Base-by-base conservation (phyloP, 768 basidiomycete genomes). In the Galerina marginata region DNA sequence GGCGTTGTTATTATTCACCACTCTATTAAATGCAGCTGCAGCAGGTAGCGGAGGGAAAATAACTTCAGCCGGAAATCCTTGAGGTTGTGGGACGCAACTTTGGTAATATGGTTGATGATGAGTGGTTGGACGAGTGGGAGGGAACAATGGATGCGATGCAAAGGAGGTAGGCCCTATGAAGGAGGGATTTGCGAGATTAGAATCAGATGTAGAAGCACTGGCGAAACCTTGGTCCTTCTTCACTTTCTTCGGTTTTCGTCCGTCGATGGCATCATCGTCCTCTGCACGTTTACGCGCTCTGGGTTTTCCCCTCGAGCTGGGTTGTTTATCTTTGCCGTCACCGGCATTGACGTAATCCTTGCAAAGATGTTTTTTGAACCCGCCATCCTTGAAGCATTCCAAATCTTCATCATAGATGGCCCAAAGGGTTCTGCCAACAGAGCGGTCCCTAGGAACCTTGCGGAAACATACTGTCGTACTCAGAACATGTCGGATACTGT, bases 401-500 rank as follows among this genome's bases (percentile, higher is more conserved):
- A 94, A 71, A 69, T 93, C 92, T 55, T 90, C 87, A 59, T 92
- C 88, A 72, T 85, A 90, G 62, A 96, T 92, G 2, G 91, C 91
- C 95, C 95, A 96, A 37, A 90, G 83, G 23, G 92, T 92, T 49
- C 93, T 86, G 37, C 95, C 93, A 37, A 91, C 83, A 25, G 86
- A 82, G 11, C 90, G 85, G 59, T 92, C 89, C 20, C 95, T 80
- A 2, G 87, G 85, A 0, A 90, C 86, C 67, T 96, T 97, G 63
- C 93, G 86, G 74, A 97, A 98, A 67, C 90, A 91, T 39, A 90
- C 86, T 45, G 96, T 96, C 3, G 95, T 93, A 64, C 92, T 95
- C 25, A 99, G 83, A 49, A 96, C 95, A 74, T 99, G 96, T n/a
- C 96, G 86, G 60, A 99, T 94, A 56, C 94, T 96, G 74, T 97